Evolutionary conservation across 257 asterid genomes (phyloP).

Genomic region (Orobanche coerulescens): DNA sequence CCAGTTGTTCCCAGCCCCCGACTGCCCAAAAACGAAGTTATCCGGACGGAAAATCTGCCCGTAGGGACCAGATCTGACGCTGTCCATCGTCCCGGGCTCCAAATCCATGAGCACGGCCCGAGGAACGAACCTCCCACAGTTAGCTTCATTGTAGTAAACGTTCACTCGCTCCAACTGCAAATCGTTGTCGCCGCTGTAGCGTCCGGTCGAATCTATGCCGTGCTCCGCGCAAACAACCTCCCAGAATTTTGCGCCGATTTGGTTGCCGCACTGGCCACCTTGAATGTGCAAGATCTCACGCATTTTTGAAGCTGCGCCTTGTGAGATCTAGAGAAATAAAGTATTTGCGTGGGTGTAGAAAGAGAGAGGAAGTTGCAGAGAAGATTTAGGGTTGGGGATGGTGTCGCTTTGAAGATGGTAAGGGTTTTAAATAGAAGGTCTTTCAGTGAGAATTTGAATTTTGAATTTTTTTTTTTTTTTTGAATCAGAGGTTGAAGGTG

Average conservation of each 20-base stretch:
- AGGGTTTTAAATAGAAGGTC: slow-evolving; percentile 17
- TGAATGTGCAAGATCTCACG: slow-evolving; percentile 45
- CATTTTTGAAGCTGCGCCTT: slow-evolving; percentile 18
- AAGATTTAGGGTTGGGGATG: slow-evolving; percentile 5
- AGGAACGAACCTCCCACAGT: slow-evolving; percentile 43
- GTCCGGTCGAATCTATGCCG: slow-evolving; percentile 43
- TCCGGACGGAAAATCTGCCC: slow-evolving; percentile 44
- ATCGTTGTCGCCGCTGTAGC: slow-evolving; percentile 36
- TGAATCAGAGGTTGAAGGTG: background rate
- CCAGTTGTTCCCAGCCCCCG: slow-evolving; percentile 43
- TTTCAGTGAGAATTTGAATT: slow-evolving; percentile 22
- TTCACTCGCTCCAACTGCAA: slow-evolving; percentile 35
- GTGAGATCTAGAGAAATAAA: too few relatives aligned
- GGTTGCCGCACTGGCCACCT: slow-evolving; percentile 46
- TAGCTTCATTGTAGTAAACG: slow-evolving; percentile 43
- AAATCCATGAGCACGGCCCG: slow-evolving; percentile 45
- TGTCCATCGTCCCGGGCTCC: slow-evolving; percentile 48
- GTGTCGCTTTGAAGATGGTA: background rate
- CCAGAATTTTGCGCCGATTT: slow-evolving; percentile 40
- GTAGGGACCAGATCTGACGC: slow-evolving; percentile 40
- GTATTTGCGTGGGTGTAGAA: background rate
- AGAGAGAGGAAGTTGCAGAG: slow-evolving; percentile 14
- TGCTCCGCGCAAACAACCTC: slow-evolving; percentile 46
- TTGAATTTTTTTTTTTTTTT: slow-evolving; percentile 21
- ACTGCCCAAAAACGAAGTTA: slow-evolving; percentile 41